These are phyloP conservation scores for Madurella fahalii DNA, from an alignment of 2,329 filamentous ascomycete species.

Conservation along the genomic window DNA sequence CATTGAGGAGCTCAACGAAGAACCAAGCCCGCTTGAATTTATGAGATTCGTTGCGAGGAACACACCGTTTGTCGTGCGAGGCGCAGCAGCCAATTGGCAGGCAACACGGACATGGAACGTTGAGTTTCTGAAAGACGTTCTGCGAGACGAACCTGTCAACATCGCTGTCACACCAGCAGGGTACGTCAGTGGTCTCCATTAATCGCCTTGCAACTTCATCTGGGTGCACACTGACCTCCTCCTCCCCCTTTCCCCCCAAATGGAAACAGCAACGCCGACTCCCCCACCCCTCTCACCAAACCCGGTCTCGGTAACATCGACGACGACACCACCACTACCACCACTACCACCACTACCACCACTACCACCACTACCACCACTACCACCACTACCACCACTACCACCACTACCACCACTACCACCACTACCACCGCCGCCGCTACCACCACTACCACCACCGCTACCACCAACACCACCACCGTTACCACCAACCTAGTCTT, in stretches of 20 bases:
- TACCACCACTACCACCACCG: too few relatives aligned
- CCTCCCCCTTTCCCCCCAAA: too few relatives aligned
- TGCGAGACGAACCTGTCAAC: constrained; percentile 59
- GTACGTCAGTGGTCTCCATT: constrained; percentile 37
- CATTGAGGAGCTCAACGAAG: constrained; percentile 58
- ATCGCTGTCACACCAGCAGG: constrained; percentile 74
- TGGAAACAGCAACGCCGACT: constrained; percentile 44
- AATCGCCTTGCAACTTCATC: too few relatives aligned
- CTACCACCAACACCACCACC: too few relatives aligned
- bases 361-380: too few relatives aligned
- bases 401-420: too few relatives aligned
- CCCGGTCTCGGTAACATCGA: not conserved
- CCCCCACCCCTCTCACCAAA: constrained; percentile 41
- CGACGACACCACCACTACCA: constrained; percentile 19
- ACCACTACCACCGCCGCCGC: too few relatives aligned
- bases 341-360: too few relatives aligned
- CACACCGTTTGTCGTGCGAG: constrained; percentile 67
- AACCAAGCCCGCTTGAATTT: constrained; percentile 73
- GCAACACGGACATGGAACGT: constrained; percentile 61
- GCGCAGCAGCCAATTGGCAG: constrained; percentile 59
- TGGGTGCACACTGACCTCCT: not conserved
- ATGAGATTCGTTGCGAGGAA: constrained; percentile 73
- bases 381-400: too few relatives aligned
- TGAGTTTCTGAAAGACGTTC: constrained; percentile 50
- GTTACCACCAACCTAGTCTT: constrained; percentile 50